Evolutionary conservation across 2,329 filamentous ascomycete species (phyloP).

Genomic region (Talaromyces sp.): DNA sequence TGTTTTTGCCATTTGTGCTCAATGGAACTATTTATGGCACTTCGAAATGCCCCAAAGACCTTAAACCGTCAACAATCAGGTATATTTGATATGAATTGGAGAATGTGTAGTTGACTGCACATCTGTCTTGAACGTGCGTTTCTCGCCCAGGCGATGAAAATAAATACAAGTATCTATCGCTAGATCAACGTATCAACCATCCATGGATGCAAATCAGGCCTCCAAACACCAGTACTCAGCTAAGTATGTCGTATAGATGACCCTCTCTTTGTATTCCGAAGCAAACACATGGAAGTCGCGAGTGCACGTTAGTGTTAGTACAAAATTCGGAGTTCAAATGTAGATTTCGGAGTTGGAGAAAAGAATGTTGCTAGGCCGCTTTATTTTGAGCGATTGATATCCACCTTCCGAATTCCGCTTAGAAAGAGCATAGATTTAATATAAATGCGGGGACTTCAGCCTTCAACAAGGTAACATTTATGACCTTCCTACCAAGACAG

Average conservation of each 20-base stretch:
- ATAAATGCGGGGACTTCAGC: neutral
- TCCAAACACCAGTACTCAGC: neutral
- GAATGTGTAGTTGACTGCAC: too few species aligned
- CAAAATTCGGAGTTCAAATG: neutral
- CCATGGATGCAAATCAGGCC: neutral
- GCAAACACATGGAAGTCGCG: too few species aligned
- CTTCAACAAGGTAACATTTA: too few species aligned
- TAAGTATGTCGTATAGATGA: too few species aligned
- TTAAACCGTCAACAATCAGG: too few species aligned
- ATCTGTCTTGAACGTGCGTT: too few species aligned
- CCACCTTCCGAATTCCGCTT: constrained; percentile 11
- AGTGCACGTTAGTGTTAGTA: too few species aligned
- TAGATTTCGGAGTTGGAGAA: neutral
- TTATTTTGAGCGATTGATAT: neutral
- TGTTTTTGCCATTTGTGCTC: neutral
- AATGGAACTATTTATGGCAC: neutral
- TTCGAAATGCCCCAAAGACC: neutral
- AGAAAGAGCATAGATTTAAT: neutral
- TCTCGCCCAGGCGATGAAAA: too few species aligned
- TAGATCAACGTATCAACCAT: neutral
- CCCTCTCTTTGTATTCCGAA: neutral
- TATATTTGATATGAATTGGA: too few species aligned
- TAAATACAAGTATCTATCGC: too few species aligned
- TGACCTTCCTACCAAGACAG: neutral
- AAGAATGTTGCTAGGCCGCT: neutral